Conservation (phyloP, 805 yeast genomes). For the Kodamaea sagamina region DNA sequence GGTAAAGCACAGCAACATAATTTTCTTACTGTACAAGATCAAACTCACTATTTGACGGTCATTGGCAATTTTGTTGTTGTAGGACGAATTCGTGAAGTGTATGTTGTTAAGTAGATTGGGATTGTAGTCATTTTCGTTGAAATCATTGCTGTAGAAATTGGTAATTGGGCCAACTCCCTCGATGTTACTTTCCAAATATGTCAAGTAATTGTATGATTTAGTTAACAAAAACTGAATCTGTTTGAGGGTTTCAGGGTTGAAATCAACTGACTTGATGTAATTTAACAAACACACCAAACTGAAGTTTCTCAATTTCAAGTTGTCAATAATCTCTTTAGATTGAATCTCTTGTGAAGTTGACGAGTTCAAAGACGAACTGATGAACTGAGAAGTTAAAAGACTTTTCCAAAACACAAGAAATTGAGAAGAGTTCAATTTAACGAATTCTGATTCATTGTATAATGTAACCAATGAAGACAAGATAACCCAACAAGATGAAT, state of each 20-base stretch:
- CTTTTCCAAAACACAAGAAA: conserved; percentile 47
- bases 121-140: conserved; percentile 34
- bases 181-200: conserved; percentile 40
- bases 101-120: conserved; percentile 32
- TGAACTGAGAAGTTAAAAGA: conserved; percentile 44
- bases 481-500: conserved; percentile 44
- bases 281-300: conserved; percentile 43
- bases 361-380: conserved; percentile 24
- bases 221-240: conserved; percentile 43
- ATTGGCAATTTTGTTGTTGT: conserved; percentile 21
- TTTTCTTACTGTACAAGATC: conserved; percentile 38
- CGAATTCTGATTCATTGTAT: conserved; percentile 43
- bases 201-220: conserved; percentile 42
- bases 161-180: conserved; percentile 36
- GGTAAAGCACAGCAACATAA: conserved; percentile 37
- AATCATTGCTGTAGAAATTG: conserved; percentile 27
- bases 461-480: conserved; percentile 42
- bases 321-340: conserved; percentile 32
- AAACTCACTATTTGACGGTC: conserved; percentile 34
- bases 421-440: conserved; percentile 45
- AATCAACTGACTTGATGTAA: conserved; percentile 38
- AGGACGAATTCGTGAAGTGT: conserved; percentile 27
- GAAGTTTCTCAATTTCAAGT: conserved; percentile 39
- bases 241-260: conserved; percentile 42
- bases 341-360: conserved; percentile 19